Evolutionary conservation across 768 basidiomycete species (phyloP).

Genomic region (Chalciporus chontae): DNA sequence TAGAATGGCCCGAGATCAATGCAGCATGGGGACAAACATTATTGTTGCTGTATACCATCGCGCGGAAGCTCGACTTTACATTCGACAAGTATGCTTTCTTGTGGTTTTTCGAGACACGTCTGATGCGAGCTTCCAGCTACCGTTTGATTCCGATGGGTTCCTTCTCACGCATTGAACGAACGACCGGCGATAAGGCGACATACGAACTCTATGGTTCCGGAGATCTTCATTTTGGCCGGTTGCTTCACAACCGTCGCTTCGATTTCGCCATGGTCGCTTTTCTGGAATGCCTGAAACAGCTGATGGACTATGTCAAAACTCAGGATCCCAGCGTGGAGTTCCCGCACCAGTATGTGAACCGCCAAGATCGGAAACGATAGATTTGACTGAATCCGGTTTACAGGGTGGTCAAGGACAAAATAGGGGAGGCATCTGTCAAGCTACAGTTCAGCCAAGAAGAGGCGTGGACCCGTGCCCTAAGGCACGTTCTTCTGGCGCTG

Average conservation of each 20-base stretch:
- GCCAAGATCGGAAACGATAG: neutral
- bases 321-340: constrained; percentile 74
- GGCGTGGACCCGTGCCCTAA: constrained; percentile 88
- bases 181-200: constrained; percentile 71
- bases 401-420: constrained; percentile 91
- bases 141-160: constrained; percentile 92
- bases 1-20: constrained; percentile 98
- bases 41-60: constrained; percentile 87
- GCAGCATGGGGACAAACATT: constrained; percentile 98
- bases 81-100: constrained; percentile 68
- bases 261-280: constrained; percentile 96
- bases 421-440: constrained; percentile 92
- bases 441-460: constrained; percentile 95
- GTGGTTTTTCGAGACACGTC: neutral
- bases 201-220: constrained; percentile 96
- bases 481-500: constrained; percentile 85
- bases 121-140: constrained; percentile 52
- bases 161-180: constrained; percentile 88
- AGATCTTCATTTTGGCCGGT: constrained; percentile 81
- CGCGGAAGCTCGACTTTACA: constrained; percentile 83
- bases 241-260: constrained; percentile 93
- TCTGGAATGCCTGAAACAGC: constrained; percentile 88
- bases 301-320: constrained; percentile 80
- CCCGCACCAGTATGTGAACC: constrained; percentile 73
- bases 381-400: neutral